Conservation (phyloP, 805 yeast genomes). For the Ogataea philodendri region DNA sequence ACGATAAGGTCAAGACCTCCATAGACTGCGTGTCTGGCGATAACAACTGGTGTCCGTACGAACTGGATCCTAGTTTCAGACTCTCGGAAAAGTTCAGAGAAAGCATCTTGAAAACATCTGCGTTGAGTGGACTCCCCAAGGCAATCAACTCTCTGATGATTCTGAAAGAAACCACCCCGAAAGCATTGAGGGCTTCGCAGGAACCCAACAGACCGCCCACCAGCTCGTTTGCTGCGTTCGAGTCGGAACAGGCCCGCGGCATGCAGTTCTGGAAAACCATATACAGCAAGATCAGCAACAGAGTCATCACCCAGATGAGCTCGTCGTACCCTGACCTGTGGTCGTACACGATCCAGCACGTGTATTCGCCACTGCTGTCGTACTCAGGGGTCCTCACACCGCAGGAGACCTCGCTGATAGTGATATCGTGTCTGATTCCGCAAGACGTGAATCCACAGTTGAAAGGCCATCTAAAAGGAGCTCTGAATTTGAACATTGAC, state of each 20-base stretch:
- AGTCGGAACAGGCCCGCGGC: conserved; percentile 44
- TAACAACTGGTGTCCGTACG: conserved; percentile 19
- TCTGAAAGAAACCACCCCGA: conserved; percentile 65
- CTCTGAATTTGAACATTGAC: conserved; percentile 73
- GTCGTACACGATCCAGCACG: conserved; percentile 66
- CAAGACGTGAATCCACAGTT: conserved; percentile 92
- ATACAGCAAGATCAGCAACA: conserved; percentile 68
- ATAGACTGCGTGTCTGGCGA: conserved; percentile 16
- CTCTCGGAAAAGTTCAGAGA: conserved; percentile 63
- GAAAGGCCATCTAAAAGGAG: conserved; percentile 88
- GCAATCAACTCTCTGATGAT: conserved; percentile 74
- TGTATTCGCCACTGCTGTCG: conserved; percentile 76
- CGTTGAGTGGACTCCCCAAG: conserved; percentile 80
- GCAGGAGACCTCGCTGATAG: conserved; percentile 71
- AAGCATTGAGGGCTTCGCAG: conserved; percentile 33
- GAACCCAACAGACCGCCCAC: conserved; percentile 20
- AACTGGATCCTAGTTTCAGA: neutral
- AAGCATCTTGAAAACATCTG: conserved; percentile 72
- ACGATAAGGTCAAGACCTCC: conserved; percentile 12
- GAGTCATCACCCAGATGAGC: conserved; percentile 66
- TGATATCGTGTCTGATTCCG: conserved; percentile 79
- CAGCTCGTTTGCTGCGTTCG: conserved; percentile 16
- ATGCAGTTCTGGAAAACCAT: conserved; percentile 66
- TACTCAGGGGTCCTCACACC: conserved; percentile 59
- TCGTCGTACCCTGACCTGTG: conserved; percentile 85